phyloP scores from a whole-genome alignment of 371 early-diverging fungal species.

The Caulochytrium protostelioides region DNA sequence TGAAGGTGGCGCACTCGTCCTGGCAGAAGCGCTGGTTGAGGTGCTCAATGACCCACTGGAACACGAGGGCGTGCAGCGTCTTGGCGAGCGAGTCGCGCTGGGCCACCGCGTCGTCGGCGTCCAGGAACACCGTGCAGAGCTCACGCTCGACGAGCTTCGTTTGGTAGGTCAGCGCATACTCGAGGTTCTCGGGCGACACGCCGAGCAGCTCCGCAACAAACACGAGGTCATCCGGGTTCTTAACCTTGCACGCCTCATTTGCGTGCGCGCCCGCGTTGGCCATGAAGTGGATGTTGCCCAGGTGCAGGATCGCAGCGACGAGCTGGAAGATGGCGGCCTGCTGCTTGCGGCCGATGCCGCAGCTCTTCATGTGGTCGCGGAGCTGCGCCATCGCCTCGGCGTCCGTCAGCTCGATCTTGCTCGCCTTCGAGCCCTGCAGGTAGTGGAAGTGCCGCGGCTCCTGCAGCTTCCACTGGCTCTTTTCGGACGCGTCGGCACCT shows the following conservation, averaged over 20 bases:
- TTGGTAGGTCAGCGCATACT: conserved; percentile 64
- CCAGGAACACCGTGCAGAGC: conserved; percentile 63
- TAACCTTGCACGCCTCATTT: conserved; percentile 16
- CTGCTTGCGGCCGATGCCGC: conserved; percentile 60
- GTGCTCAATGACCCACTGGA: conserved; percentile 71
- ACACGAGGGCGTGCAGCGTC: conserved; percentile 52
- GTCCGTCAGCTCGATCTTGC: conserved; percentile 25
- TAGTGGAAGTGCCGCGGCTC: conserved; percentile 26
- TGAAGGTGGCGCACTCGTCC: conserved; percentile 19
- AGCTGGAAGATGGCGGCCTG: conserved; percentile 62
- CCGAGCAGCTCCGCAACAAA: conserved; percentile 66
- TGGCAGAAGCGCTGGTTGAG: conserved; percentile 53
- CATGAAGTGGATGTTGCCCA: conserved; percentile 71
- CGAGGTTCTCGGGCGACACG: conserved; percentile 51
- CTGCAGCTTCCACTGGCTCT: conserved; percentile 25
- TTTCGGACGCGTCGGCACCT: conserved; percentile 36
- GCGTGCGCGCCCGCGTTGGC: too few relatives aligned
- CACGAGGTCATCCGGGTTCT: conserved; percentile 14
- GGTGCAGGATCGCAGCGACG: conserved; percentile 65
- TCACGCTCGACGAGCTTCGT: conserved; percentile 38
- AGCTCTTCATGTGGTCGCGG: conserved; percentile 45
- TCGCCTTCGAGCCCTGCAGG: conserved; percentile 19
- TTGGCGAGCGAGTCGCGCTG: conserved; percentile 64
- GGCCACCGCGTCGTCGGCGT: conserved; percentile 40
- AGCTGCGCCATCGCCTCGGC: conserved; percentile 37